Conservation (phyloP, 352 stramenopile genomes). For the Elongisporangium anandrum region DNA sequence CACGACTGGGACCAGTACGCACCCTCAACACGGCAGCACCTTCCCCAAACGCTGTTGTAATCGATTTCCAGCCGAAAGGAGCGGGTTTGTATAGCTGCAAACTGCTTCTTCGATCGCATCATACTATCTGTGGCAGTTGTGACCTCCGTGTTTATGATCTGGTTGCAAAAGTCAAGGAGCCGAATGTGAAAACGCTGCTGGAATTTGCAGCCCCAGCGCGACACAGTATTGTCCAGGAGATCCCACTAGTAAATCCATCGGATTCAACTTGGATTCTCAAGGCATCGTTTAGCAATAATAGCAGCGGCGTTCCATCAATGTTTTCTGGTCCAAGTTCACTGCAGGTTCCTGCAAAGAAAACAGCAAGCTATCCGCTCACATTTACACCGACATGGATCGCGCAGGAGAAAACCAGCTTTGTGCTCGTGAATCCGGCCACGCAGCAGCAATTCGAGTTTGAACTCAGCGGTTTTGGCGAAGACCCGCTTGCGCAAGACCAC, state of each 20-base stretch:
- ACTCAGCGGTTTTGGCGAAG: slow-evolving; percentile 79
- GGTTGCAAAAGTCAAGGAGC: slow-evolving; percentile 80
- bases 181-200: slow-evolving; percentile 78
- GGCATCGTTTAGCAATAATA: slow-evolving; percentile 41
- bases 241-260: slow-evolving; percentile 88
- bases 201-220: slow-evolving; percentile 87
- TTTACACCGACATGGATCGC: slow-evolving; percentile 84
- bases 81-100: slow-evolving; percentile 71
- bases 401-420: slow-evolving; percentile 67
- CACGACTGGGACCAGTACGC: slow-evolving; percentile 18
- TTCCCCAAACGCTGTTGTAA: slow-evolving; percentile 55
- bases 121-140: slow-evolving; percentile 51
- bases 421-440: slow-evolving; percentile 74
- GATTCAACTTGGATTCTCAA: slow-evolving; percentile 81
- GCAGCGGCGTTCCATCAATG: slow-evolving; percentile 18
- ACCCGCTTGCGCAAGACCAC: slow-evolving; percentile 89
- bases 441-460: slow-evolving; percentile 90
- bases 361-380: slow-evolving; percentile 64
- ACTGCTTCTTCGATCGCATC: slow-evolving; percentile 53
- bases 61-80: slow-evolving; percentile 75
- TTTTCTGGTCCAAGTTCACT: slow-evolving; percentile 74
- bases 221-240: slow-evolving; percentile 87
- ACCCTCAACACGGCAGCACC: background rate
- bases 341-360: slow-evolving; percentile 67
- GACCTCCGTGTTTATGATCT: slow-evolving; percentile 86